A percentile compares a stretch with the other conserved stretches of the same genome.
These are phyloP conservation scores for Tulasnella sp. DNA, from an alignment of 768 basidiomycete species.

Conservation along the genomic window DNA sequence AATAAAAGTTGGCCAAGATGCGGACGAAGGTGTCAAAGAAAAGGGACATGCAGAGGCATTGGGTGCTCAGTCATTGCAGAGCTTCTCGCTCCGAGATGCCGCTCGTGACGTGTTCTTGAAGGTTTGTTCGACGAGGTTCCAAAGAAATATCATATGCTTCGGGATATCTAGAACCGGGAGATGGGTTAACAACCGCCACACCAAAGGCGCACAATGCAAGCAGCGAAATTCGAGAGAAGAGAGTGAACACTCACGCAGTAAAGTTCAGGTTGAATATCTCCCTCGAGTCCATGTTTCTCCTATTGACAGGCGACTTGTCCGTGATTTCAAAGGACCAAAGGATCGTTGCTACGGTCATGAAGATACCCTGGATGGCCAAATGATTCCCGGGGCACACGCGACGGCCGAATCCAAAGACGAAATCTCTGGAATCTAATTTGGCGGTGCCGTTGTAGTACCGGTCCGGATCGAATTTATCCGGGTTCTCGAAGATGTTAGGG, in stretches of 20 bases:
- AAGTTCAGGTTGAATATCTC: neutral
- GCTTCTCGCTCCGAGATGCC: neutral
- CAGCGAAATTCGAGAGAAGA: too few species aligned
- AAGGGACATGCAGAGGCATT: neutral
- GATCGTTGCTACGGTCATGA: neutral
- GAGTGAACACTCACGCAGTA: neutral
- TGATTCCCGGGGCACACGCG: neutral
- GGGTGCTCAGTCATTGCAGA: neutral
- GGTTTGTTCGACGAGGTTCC: neutral
- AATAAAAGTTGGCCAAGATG: too few species aligned
- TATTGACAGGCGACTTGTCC: neutral
- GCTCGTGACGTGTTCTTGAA: neutral
- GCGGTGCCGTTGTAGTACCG: conserved; percentile 1
- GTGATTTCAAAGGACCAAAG: neutral
- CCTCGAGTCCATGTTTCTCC: neutral
- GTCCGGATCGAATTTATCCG: conserved; percentile 21
- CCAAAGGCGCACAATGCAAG: neutral
- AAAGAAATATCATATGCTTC: neutral
- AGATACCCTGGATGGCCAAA: neutral
- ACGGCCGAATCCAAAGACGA: conserved; percentile 6
- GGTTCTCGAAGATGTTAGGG: neutral
- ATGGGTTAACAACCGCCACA: neutral
- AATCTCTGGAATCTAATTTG: neutral
- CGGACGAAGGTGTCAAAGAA: neutral
- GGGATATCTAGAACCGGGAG: neutral